phyloP scores from a whole-genome alignment of 768 basidiomycete genomes.

The Tricholoma furcatifolium region DNA sequence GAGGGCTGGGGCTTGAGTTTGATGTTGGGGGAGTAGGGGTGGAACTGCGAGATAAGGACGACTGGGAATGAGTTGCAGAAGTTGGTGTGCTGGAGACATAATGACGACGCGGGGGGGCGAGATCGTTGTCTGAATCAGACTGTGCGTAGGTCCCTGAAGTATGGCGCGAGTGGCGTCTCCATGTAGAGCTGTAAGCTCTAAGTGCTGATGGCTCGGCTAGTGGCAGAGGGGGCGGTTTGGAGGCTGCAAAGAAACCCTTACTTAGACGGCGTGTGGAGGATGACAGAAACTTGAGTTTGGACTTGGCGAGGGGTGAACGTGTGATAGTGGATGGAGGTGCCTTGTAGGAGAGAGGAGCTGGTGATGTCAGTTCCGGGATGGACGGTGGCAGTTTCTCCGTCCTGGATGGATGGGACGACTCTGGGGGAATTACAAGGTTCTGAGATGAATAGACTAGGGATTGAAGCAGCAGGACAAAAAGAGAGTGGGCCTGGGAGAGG shows the following conservation, averaged over 20 bases:
- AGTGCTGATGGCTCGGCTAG: conserved; percentile 44
- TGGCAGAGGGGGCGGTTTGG: conserved; percentile 41
- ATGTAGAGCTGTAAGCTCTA: conserved; percentile 45
- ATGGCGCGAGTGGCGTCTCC: conserved; percentile 36
- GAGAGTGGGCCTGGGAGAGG: conserved; percentile 64
- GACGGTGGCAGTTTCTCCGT: conserved; percentile 38
- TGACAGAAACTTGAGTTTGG: neutral
- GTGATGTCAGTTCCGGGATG: conserved; percentile 66
- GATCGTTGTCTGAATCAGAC: conserved; percentile 10
- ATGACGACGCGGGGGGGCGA: conserved; percentile 19
- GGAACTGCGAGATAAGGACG: conserved; percentile 17
- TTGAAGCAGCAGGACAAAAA: conserved; percentile 73
- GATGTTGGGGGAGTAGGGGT: conserved; percentile 15
- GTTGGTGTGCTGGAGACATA: conserved; percentile 46
- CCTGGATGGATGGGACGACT: conserved; percentile 22
- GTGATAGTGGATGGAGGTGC: conserved; percentile 9
- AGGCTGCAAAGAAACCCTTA: conserved; percentile 31
- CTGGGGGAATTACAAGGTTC: conserved; percentile 41
- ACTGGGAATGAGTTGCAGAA: conserved; percentile 6
- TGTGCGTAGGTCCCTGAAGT: conserved; percentile 4
- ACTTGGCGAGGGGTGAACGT: conserved; percentile 7
- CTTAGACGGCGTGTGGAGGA: conserved; percentile 29
- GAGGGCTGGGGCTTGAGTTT: conserved; percentile 9
- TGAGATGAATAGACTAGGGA: conserved; percentile 64
- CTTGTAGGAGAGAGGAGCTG: conserved; percentile 64